Conservation (phyloP, 352 stramenopile species). For the Phytophthora pini region DNA sequence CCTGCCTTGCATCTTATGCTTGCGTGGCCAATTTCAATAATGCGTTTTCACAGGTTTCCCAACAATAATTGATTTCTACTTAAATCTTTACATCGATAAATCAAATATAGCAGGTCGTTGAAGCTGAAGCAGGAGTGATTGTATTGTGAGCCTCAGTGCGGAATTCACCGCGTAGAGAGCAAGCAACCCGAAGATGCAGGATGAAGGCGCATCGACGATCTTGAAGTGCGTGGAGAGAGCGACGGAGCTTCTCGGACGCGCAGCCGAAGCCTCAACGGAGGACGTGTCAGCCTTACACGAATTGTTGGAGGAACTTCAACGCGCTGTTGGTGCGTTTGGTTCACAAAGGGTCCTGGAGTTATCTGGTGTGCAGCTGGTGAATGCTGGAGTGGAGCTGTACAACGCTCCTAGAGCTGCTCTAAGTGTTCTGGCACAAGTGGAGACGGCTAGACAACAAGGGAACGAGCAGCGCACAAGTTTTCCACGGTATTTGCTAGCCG, state of each 20-base stretch:
- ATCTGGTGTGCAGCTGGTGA: slow-evolving; percentile 50
- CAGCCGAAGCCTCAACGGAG: slow-evolving; percentile 6
- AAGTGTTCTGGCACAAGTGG: slow-evolving; percentile 36
- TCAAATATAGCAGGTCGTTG: slow-evolving; percentile 6
- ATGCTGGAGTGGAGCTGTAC: slow-evolving; percentile 70
- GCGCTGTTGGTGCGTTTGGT: slow-evolving; percentile 22
- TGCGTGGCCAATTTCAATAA: slow-evolving; percentile 20
- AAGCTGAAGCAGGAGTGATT: slow-evolving; percentile 42
- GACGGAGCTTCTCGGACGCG: slow-evolving; percentile 21
- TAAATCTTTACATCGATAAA: background rate
- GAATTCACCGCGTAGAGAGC: slow-evolving; percentile 17
- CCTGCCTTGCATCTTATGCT: slow-evolving; percentile 28
- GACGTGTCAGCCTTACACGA: slow-evolving; percentile 16
- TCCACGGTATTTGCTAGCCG: slow-evolving; percentile 38
- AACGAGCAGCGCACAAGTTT: slow-evolving; percentile 8
- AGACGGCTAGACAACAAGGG: slow-evolving; percentile 18
- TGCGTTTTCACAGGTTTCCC: slow-evolving; percentile 5
- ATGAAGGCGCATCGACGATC: slow-evolving; percentile 23
- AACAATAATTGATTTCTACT: background rate
- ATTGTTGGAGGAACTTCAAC: slow-evolving; percentile 42
- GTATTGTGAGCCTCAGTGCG: slow-evolving; percentile 29
- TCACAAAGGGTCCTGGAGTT: slow-evolving; percentile 41
- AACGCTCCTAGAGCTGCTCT: slow-evolving; percentile 60
- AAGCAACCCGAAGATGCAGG: slow-evolving; percentile 16
- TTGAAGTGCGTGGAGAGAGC: slow-evolving; percentile 27